Evolutionary conservation across 768 basidiomycete species (phyloP).

Genomic region (Psilocybe cyanescens): DNA sequence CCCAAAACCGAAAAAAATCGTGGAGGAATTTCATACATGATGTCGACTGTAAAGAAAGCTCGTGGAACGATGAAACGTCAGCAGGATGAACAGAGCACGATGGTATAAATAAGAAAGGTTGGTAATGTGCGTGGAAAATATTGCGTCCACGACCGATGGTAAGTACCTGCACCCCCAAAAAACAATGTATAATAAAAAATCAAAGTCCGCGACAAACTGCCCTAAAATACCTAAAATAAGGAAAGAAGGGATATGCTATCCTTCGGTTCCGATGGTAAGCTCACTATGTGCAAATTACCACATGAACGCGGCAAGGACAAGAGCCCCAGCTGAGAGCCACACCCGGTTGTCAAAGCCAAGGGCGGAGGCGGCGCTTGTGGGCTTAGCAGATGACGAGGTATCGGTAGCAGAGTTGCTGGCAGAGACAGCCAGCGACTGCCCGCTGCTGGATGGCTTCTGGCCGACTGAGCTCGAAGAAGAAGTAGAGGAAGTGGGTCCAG

Average conservation of each 20-base stretch:
- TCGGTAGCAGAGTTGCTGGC: conserved; percentile 2
- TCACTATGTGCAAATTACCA: conserved; percentile 5
- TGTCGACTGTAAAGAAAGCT: background rate
- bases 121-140: background rate
- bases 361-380: conserved; percentile 10
- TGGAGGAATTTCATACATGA: background rate
- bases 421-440: background rate
- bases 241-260: no score
- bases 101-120: background rate
- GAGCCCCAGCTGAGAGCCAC: conserved; percentile 11
- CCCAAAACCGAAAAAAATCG: background rate
- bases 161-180: background rate
- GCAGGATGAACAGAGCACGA: background rate
- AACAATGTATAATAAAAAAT: background rate
- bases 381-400: conserved; percentile 6
- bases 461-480: conserved; percentile 5
- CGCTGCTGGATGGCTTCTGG: background rate
- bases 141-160: conserved; percentile 1
- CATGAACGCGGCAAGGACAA: conserved; percentile 11
- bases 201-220: background rate
- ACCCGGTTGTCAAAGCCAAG: conserved; percentile 5
- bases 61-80: background rate
- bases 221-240: conserved; percentile 1
- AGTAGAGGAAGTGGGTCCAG: conserved; percentile 3
- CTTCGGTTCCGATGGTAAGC: no score